Conservation (phyloP, 2,329 filamentous ascomycete species). For the Ophiostoma ulmi region DNA sequence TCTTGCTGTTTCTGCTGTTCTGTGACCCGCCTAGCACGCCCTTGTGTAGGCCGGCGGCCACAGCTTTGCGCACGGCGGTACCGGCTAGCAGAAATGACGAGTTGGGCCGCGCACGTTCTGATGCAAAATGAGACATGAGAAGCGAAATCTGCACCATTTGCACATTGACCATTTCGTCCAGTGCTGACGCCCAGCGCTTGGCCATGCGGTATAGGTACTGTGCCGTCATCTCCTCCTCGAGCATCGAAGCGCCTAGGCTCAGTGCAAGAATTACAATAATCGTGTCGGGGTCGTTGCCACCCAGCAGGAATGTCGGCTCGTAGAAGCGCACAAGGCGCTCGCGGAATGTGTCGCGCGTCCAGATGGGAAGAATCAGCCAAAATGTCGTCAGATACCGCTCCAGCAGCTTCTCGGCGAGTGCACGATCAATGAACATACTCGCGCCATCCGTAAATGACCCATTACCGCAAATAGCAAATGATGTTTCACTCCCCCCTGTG, state of each 20-base stretch:
- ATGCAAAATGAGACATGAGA: slow-evolving; percentile 26
- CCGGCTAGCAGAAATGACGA: slow-evolving; percentile 23
- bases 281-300: slow-evolving; percentile 21
- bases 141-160: slow-evolving; percentile 27
- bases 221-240: slow-evolving; percentile 25
- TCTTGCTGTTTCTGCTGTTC: neutral
- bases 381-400: slow-evolving; percentile 25
- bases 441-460: slow-evolving; percentile 19
- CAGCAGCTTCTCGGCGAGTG: slow-evolving; percentile 20
- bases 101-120: slow-evolving; percentile 27
- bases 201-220: slow-evolving; percentile 25
- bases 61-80: slow-evolving; percentile 25
- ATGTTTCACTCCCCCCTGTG: slow-evolving; percentile 16
- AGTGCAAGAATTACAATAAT: slow-evolving; percentile 24
- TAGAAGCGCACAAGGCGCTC: slow-evolving; percentile 23
- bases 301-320: neutral
- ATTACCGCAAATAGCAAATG: slow-evolving; percentile 10
- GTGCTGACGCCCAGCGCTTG: slow-evolving; percentile 22
- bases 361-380: slow-evolving; percentile 27
- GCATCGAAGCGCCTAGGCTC: slow-evolving; percentile 24
- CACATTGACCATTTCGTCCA: slow-evolving; percentile 28
- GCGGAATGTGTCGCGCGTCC: slow-evolving; percentile 24
- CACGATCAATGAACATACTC: slow-evolving; percentile 25
- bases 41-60: slow-evolving; percentile 27
- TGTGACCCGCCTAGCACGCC: slow-evolving; percentile 22